Percentiles rank a stretch among this genome's conserved stretches.
Evolutionary conservation across 1,139 yeast genomes (phyloP).

Genomic region (Meyerozyma smithsonii): DNA sequence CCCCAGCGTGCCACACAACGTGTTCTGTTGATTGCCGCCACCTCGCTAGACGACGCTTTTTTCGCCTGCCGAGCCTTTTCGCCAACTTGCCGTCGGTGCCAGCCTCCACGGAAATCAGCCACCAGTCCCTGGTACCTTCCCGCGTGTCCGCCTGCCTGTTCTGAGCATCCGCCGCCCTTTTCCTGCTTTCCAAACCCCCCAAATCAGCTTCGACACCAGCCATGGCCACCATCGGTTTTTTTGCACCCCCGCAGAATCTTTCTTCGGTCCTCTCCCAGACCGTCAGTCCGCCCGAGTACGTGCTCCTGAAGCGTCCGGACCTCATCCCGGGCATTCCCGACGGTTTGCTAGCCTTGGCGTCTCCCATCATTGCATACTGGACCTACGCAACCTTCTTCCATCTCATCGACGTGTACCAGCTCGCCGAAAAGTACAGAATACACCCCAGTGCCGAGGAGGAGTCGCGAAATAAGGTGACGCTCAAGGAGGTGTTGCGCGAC

Average conservation of each 20-base stretch:
- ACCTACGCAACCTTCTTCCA: slow-evolving; percentile 67
- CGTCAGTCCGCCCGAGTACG: slow-evolving; percentile 7
- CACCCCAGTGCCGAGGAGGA: slow-evolving; percentile 87
- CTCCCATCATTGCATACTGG: slow-evolving; percentile 88
- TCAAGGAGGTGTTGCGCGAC: slow-evolving; percentile 67
- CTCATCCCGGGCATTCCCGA: slow-evolving; percentile 59
- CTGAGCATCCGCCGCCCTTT: no score
- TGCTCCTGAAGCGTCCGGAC: slow-evolving; percentile 1
- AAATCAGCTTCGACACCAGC: not conserved
- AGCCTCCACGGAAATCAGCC: no score
- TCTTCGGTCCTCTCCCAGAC: slow-evolving; percentile 15
- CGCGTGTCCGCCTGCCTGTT: no score
- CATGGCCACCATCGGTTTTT: not conserved
- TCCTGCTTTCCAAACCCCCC: no score
- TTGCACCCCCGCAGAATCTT: slow-evolving; percentile 16
- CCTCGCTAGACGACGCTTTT: no score
- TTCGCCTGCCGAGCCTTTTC: no score
- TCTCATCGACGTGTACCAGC: slow-evolving; percentile 62
- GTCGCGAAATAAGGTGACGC: slow-evolving; percentile 68
- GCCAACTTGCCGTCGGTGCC: no score
- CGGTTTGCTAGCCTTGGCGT: slow-evolving; percentile 62
- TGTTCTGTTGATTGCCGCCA: no score
- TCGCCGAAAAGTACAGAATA: slow-evolving; percentile 79
- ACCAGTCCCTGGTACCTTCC: no score
- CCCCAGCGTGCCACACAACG: no score